Percentiles rank a stretch among this genome's conserved stretches.
phyloP scores from a whole-genome alignment of 164 flowering plant genomes.

The Berberis thunbergii region DNA sequence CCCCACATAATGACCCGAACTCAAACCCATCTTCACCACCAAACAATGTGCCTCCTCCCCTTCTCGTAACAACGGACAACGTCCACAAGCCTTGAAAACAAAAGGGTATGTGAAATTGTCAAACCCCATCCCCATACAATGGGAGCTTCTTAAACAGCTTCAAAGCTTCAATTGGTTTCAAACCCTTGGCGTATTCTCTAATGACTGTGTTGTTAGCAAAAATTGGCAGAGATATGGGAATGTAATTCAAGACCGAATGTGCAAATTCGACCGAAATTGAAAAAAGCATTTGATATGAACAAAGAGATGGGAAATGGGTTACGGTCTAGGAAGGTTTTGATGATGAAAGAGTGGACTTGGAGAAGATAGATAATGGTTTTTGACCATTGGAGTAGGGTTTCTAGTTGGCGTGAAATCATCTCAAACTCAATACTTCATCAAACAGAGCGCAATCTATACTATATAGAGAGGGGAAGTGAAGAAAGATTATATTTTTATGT shows the following conservation, averaged over 20 bases:
- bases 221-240: slow-evolving; percentile 27
- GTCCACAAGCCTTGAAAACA: slow-evolving; percentile 41
- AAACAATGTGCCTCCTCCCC: slow-evolving; percentile 36
- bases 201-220: slow-evolving; percentile 41
- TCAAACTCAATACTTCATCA: too few relatives aligned
- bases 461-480: too few relatives aligned
- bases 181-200: slow-evolving; percentile 25
- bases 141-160: slow-evolving; percentile 24
- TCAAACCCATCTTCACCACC: slow-evolving; percentile 31
- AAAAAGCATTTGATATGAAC: slow-evolving; percentile 17
- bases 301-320: slow-evolving; percentile 20
- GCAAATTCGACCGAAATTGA: slow-evolving; percentile 24
- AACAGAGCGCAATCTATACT: too few relatives aligned
- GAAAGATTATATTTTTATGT: too few relatives aligned
- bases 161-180: slow-evolving; percentile 26
- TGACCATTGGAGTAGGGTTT: slow-evolving; percentile 18
- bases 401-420: slow-evolving; percentile 25
- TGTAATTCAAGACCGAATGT: slow-evolving; percentile 15
- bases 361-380: slow-evolving; percentile 16
- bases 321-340: slow-evolving; percentile 33
- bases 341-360: slow-evolving; percentile 29
- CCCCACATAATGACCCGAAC: slow-evolving; percentile 25
- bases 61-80: slow-evolving; percentile 19
- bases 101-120: slow-evolving; percentile 48
- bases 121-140: slow-evolving; percentile 17